Evolutionary conservation across 371 early-diverging fungal genomes (phyloP), one percentile per base, ranked within the genome.

Genomic region (Coemansia sp.): DNA sequence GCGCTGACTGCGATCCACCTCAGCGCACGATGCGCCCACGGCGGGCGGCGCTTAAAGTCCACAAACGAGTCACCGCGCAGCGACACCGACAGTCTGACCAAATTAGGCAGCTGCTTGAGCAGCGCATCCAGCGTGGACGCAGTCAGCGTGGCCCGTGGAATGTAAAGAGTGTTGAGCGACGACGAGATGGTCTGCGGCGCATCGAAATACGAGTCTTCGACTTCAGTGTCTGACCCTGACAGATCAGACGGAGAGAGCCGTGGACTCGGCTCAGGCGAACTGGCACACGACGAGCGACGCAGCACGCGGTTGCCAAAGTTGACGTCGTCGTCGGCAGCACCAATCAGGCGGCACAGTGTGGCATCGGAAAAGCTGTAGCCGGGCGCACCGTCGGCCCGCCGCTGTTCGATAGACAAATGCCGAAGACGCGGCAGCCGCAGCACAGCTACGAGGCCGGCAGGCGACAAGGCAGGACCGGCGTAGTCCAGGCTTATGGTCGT

Each of bases 401-500:
- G 73, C 69, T 76, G 77, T 53, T 72, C 77, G 53, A 76, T 59
- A 2, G 73, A 54, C 61, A 76, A 64, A 49, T 76, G 60, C 15
- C 66, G 65, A 58, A 76, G 77, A 36, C 55, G 60, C 49, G 52
- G 65, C 51, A 76, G 54, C 8, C 61, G 65, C 62, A 76, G 61
- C 21, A 72, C 7, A 4, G 17, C 41, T 9, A 65, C 77, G 12
- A 76, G 69, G 3, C 72, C 77, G 7, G 52, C 49, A 3, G 77
- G 69, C 7, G 73, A 68, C 49, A 76, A 69, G 15, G 46, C 68
- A 40, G 77, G 77, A 5, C 77, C 77, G 19, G 73, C 32, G 55
- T 76, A 76, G 69, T 76, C 77, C 28, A 76, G 72, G 57, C 77
- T 76, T 58, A 62, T 52, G 6, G 77, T 76, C 15, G 56, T 46